phyloP scores from a whole-genome alignment of 768 basidiomycete species.

The Galerina sulciceps region DNA sequence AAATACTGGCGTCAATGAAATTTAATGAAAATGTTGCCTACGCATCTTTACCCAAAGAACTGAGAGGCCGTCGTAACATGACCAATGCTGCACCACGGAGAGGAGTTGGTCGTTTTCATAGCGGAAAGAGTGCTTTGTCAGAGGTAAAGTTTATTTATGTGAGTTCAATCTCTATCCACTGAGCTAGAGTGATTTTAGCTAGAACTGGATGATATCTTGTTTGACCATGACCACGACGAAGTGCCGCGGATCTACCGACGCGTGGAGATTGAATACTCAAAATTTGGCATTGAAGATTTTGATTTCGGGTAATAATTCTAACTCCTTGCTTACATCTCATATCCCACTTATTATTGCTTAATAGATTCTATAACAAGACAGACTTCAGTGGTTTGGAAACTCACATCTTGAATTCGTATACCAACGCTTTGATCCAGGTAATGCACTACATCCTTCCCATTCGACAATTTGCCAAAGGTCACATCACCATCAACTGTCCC shows the following conservation, averaged over 20 bases:
- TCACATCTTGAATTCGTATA: constrained; percentile 96
- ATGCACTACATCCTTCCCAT: constrained; percentile 85
- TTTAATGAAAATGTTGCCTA: constrained; percentile 90
- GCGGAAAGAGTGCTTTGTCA: constrained; percentile 63
- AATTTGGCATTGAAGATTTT: constrained; percentile 98
- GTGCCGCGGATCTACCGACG: constrained; percentile 85
- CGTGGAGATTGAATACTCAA: constrained; percentile 98
- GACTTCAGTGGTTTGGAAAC: constrained; percentile 92
- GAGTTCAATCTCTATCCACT: not conserved
- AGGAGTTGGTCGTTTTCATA: constrained; percentile 78
- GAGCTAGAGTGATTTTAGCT: constrained; percentile 26
- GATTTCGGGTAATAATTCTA: constrained; percentile 81
- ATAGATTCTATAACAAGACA: constrained; percentile 93
- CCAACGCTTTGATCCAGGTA: constrained; percentile 88
- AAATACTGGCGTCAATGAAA: constrained; percentile 79
- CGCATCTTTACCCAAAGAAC: constrained; percentile 84
- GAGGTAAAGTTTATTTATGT: constrained; percentile 41
- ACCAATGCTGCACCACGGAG: constrained; percentile 56
- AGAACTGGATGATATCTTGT: constrained; percentile 56
- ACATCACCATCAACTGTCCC: constrained; percentile 86
- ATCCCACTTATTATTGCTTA: not conserved
- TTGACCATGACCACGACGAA: constrained; percentile 57
- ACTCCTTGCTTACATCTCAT: not conserved
- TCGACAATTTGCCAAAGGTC: constrained; percentile 83
- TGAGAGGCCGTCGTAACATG: constrained; percentile 84